Evolutionary conservation across 495 filamentous ascomycete species (phyloP), one percentile per base, ranked within the genome.

Genomic region (Penicillium atrosanguineum): DNA sequence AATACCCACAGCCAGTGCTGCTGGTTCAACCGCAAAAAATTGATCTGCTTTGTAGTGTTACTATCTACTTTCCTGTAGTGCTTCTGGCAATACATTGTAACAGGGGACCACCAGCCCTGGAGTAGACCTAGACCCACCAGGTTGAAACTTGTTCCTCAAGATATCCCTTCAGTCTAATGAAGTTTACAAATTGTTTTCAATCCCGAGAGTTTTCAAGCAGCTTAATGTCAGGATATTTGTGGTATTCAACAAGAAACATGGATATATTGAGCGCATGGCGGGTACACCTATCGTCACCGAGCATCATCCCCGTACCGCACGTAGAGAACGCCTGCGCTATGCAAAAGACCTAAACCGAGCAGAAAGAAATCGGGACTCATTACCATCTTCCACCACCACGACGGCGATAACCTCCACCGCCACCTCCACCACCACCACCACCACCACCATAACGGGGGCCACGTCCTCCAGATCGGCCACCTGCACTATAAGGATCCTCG

Each of bases 381-480:
- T 46, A 73, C 71, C 71, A 73, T 50, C 73, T 61, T 46, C 72
- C 70, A 60, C 72, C 70, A 60, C 72, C 67, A 11, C 71, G 67
- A 44, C 72, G 74, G 45, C 70, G 68, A 54, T 72, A 76, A 18
- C 75, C 72, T 29, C 71, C 68, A 7, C 66, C 65, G 20, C 67
- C 60, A 15, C 64, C 64, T 16, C 67, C 60, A 15, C 64, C 64
- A 5, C 66, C 65, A 20, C 67, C 60, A 15, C 64, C 64, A 43
- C 71, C 74, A 38, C 71, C 69, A 16, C 70, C 70, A 59, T 72
- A 72, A 21, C 69, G 57, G n/a, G 65, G 68, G 51, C 85, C 81
- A 23, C 80, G 79, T 12, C 84, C 83, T 48, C 79, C 73, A 21
- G 73, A 65, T n/a, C 81, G 69, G 47, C 75, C 73, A 50, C 82